A percentile compares a stretch with the other conserved stretches of the same genome.
These are phyloP conservation scores for Boletus huronensis DNA, from an alignment of 768 basidiomycete species.

Conservation along the genomic window DNA sequence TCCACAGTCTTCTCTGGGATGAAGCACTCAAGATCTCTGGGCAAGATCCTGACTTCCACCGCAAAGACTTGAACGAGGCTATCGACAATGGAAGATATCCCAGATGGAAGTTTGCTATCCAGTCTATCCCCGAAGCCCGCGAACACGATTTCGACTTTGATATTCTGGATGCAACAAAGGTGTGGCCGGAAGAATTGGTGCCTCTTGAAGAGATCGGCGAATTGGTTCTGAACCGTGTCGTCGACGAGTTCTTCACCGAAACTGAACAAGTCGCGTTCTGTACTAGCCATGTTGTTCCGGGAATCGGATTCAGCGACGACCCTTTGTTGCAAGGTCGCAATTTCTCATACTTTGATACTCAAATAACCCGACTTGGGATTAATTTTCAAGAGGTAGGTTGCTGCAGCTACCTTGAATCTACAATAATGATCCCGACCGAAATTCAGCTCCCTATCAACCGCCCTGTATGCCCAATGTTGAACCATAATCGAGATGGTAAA, in stretches of 20 bases:
- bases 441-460: conserved; percentile 76
- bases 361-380: conserved; percentile 72
- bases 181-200: conserved; percentile 80
- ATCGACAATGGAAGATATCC: conserved; percentile 69
- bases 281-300: conserved; percentile 57
- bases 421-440: background rate
- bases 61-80: conserved; percentile 82
- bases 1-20: conserved; percentile 84
- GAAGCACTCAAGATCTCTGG: conserved; percentile 81
- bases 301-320: conserved; percentile 71
- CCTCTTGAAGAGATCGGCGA: conserved; percentile 78
- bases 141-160: conserved; percentile 87
- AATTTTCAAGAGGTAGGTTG: conserved; percentile 66
- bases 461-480: conserved; percentile 72
- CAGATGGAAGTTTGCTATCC: conserved; percentile 75
- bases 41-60: conserved; percentile 89
- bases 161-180: conserved; percentile 81
- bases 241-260: conserved; percentile 81
- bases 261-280: conserved; percentile 90
- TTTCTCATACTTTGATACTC: conserved; percentile 87
- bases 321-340: conserved; percentile 82
- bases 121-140: conserved; percentile 57
- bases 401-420: background rate
- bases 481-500: conserved; percentile 62
- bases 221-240: conserved; percentile 57